Evolutionary conservation across 2,329 filamentous ascomycete species (phyloP), one percentile per base, ranked within the genome.

Genomic region (Aspergillus transmontanensis): DNA sequence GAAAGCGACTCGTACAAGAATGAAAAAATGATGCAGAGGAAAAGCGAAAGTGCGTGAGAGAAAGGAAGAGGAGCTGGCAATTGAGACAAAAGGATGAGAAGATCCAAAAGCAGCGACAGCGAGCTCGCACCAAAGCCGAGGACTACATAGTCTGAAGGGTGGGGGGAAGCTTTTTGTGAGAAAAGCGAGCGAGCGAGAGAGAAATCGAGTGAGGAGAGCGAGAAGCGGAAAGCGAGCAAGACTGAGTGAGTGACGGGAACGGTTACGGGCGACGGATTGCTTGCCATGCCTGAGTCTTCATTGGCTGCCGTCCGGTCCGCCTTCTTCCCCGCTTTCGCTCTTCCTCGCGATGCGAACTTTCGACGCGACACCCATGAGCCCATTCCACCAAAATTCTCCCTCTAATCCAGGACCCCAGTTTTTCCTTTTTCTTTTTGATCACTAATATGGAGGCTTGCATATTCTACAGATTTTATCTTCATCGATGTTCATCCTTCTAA

Each of bases 141-240:
- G 73, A 73, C 77, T 78, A 79, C 77, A 79, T 79, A 79, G 74
- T 78, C 72, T 67, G 73, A 59, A 67, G 69, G 71, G 74, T 75
- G 71, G 73, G 73, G 64, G 69, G 39, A n/a, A 63, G 64, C 21
- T 55, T 55, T 55, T 55, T 68, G 72, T 71, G 74, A 72, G 69
- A 66, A 69, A 66, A 68, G 70, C 68, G 69, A 71, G 76, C 72
- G 68, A 64, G 69, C 69, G 71, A 65, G 74, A 70, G 66, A 72
- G 72, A 66, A 69, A 69, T 65, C 65, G 65, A 61, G 41, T 19
- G 73, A 77, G 65, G 65, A 64, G 68, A 70, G 62, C 63, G 68
- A 60, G 66, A 60, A 69, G 70, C 63, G 69, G 70, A 71, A 70
- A 66, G 66, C 66, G 64, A 68, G 63, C 61, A 61, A 71, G 63